Conservation (phyloP, 2,329 filamentous ascomycete genomes). For the Colletotrichum limetticola region DNA sequence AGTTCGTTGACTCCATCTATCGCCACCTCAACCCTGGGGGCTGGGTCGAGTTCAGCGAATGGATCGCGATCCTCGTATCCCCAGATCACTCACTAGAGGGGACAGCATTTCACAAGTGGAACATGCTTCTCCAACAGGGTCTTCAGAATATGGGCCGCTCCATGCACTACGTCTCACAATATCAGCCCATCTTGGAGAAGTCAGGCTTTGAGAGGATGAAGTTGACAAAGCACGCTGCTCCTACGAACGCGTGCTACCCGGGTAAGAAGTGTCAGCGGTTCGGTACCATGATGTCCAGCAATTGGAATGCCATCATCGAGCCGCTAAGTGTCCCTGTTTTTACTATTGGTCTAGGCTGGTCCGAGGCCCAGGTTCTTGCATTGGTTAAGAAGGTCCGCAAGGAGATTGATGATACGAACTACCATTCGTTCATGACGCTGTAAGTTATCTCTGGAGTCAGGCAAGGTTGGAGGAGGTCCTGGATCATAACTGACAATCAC, state of each 20-base stretch:
- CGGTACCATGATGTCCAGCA: conserved; percentile 42
- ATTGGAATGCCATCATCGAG: conserved; percentile 39
- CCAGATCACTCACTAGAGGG: conserved; percentile 45
- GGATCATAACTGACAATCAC: conserved; percentile 28
- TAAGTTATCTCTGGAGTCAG: conserved; percentile 39
- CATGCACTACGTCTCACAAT: conserved; percentile 41
- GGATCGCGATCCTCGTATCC: conserved; percentile 44
- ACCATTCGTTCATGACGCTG: conserved; percentile 53
- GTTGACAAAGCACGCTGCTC: conserved; percentile 42
- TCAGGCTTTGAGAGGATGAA: conserved; percentile 41
- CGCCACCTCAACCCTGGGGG: conserved; percentile 41
- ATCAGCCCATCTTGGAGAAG: conserved; percentile 39
- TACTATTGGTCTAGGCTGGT: conserved; percentile 50
- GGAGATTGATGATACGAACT: conserved; percentile 46
- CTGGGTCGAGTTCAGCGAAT: conserved; percentile 47
- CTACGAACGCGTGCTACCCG: conserved; percentile 43
- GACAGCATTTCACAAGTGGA: conserved; percentile 45
- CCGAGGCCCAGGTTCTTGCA: conserved; percentile 43
- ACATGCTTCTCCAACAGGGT: conserved; percentile 41
- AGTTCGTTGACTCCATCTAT: conserved; percentile 43
- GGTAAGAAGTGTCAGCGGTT: conserved; percentile 43
- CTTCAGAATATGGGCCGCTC: conserved; percentile 44
- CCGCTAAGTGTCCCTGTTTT: conserved; percentile 49
- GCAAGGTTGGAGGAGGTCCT: neutral
- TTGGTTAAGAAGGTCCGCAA: conserved; percentile 46